A percentile compares a stretch with the other conserved stretches of the same genome.
These are phyloP conservation scores for Paramecium primaurelia DNA, from an alignment of 73 alveolate genomes.

Conservation along the genomic window DNA sequence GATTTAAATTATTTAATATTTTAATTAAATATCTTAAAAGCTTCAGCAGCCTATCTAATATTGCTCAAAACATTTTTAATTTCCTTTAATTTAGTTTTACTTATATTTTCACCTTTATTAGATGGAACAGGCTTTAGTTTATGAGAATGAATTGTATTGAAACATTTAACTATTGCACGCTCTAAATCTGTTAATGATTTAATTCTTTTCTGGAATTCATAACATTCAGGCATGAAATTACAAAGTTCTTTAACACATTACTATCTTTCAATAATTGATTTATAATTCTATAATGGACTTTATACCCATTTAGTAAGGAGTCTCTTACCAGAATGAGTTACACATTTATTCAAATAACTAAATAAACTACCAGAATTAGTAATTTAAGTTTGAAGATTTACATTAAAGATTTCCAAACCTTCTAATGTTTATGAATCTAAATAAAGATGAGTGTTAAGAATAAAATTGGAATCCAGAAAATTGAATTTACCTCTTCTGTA, in stretches of 20 bases:
- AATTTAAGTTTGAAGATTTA: slow-evolving; percentile 61
- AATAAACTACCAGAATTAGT: slow-evolving; percentile 32
- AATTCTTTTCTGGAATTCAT: slow-evolving; percentile 65
- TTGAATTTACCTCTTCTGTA: slow-evolving; percentile 44
- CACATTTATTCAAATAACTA: not conserved
- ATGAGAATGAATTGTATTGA: slow-evolving; percentile 61
- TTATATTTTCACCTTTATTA: slow-evolving; percentile 57
- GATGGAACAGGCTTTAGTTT: slow-evolving; percentile 54
- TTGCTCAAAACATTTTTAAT: slow-evolving; percentile 56
- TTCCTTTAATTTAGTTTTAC: slow-evolving; percentile 62
- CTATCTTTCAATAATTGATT: slow-evolving; percentile 74
- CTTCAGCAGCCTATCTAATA: slow-evolving; percentile 33
- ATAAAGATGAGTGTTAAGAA: not conserved
- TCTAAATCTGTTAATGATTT: slow-evolving; percentile 67
- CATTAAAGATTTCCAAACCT: slow-evolving; percentile 76
- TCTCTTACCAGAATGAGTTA: slow-evolving; percentile 55
- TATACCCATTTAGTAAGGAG: not conserved
- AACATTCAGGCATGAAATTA: slow-evolving; percentile 61
- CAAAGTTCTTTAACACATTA: slow-evolving; percentile 72
- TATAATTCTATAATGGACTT: not conserved
- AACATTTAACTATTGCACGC: slow-evolving; percentile 52
- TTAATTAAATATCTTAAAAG: slow-evolving; percentile 52
- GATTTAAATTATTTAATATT: slow-evolving; percentile 55
- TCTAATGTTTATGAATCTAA: slow-evolving; percentile 77
- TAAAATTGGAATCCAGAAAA: not conserved